phyloP scores from a whole-genome alignment of 2,329 filamentous ascomycete genomes.

The Aureobasidium leucospermi region DNA sequence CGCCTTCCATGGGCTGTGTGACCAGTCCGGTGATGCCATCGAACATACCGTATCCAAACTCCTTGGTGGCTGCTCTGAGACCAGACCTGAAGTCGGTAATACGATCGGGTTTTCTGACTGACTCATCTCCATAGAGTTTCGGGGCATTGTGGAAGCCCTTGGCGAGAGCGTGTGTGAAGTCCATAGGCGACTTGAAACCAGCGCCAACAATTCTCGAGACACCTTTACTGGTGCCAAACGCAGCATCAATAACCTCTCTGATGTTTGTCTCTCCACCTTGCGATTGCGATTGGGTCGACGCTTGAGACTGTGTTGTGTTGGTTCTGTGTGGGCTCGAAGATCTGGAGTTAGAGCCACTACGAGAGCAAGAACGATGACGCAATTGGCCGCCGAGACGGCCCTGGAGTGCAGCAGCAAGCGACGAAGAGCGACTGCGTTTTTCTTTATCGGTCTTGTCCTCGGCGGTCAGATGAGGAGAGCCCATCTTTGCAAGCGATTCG shows the following conservation, averaged over 20 bases:
- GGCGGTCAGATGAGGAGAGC: slow-evolving; percentile 6
- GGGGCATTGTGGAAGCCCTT: slow-evolving; percentile 67
- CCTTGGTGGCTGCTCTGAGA: slow-evolving; percentile 34
- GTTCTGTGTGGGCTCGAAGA: neutral
- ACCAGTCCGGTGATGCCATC: slow-evolving; percentile 71
- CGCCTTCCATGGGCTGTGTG: slow-evolving; percentile 62
- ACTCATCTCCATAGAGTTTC: slow-evolving; percentile 62
- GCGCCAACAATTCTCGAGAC: slow-evolving; percentile 30
- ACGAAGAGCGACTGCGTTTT: slow-evolving; percentile 9
- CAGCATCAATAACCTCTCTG: slow-evolving; percentile 17
- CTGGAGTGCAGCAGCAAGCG: slow-evolving; percentile 13
- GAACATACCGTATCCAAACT: slow-evolving; percentile 66
- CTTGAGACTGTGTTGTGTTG: neutral
- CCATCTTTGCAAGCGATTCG: slow-evolving; percentile 17
- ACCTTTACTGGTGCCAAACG: slow-evolving; percentile 28
- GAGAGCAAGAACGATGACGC: neutral
- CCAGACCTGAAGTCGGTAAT: slow-evolving; percentile 61
- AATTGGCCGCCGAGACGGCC: slow-evolving; percentile 9
- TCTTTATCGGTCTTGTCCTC: neutral
- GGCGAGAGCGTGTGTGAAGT: slow-evolving; percentile 54
- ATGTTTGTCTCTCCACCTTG: neutral
- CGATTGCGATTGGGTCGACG: neutral
- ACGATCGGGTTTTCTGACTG: slow-evolving; percentile 55
- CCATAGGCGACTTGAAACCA: slow-evolving; percentile 46
- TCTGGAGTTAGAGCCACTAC: neutral